Evolutionary conservation across 176 grass and related monocot genomes (phyloP), one percentile per base, ranked within the genome.

Genomic region (Coix lacrymajobi): DNA sequence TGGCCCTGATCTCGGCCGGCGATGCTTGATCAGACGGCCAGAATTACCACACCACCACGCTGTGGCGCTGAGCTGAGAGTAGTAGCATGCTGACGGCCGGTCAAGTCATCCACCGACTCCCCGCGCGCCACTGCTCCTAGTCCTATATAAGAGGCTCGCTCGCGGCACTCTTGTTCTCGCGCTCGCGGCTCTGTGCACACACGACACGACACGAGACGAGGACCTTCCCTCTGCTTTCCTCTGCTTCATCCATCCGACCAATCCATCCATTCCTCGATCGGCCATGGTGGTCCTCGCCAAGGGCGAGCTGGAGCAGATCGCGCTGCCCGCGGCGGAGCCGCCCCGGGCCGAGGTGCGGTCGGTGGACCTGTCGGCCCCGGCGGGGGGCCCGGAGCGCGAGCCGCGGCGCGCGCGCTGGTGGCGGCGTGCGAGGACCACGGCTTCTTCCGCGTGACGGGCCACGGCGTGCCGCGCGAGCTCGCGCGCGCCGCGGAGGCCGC

Each of bases 391-490:
- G 2, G 61, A 2, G 3, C 79, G 87, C 8, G 80, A 64, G 87
- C 37, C 28, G 85, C 86, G 51, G 84, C 85, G 40, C 67, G 85
- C 37, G 85, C 68, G 36, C 78, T 97, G 34, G 92, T 92, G 68
- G 26, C 66, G 17, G 95, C 95, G 32, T 94, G 92, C 77, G 90
- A 97, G 84, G 92, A 92, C 19, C 69, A 89, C 20, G 95, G 95
- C 0, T 92, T 97, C 75, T 97, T 94, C 88, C 80, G 84, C 75
- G 95, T 92, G 67, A 94, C 79, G 56, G 83, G 93, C n/a, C 95
- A 97, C 80, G 90, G 88, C n/a, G 81, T 97, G 56, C 67, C 95
- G 65, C 17, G 8, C 41, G 90, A 24, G 65, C 90, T 97, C 49
- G 85, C 71, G 84, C 81, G 85, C 51, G 73, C 76, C 66, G 76